Evolutionary conservation across 73 alveolate species (phyloP), one percentile per base, ranked within the genome.

Genomic region (Tetrahymena borealis): DNA sequence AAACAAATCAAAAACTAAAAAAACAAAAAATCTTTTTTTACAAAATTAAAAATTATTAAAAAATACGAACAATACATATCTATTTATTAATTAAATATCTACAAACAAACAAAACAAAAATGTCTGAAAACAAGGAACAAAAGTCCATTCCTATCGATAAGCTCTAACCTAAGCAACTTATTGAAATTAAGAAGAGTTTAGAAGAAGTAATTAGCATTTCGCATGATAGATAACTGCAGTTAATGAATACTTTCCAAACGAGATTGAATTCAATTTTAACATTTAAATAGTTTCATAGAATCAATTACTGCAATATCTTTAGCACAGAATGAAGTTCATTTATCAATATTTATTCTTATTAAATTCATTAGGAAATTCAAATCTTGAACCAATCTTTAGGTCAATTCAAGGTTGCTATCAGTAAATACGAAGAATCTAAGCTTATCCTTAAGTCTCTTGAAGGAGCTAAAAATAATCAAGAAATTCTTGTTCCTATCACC

Each of bases 141-240:
- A 93, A 93, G 24, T 77, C 95, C 15, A 93, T 93, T 91, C 95
- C 95, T 11, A 39, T 93, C 32, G 95, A 93, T 11, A 79, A 93
- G 91, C 41, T 93, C 78, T 79, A 77, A 9, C 95, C 95, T 90
- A 42, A 93, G 91, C 78, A 93, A 85, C 78, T 93, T 40, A 40
- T 93, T 79, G 90, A 93, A 77, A 36, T 93, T 32, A 93, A 40
- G 36, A 93, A 93, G 91, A 32, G 91, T 38, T 16, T 93, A 39
- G 95, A 93, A 90, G 95, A 93, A 37, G 95, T 93, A 38, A 38
- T 0, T 35, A 38, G 12, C 32, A 79, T 32, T 32, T 85, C 16
- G 28, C 18, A 10, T 39, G 12, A 39, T 39, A 39, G 7, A 39
- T 39, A 39, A 39, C 7, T 7, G 43, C 43, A n/a, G n/a, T n/a